A percentile compares a stretch with the other conserved stretches of the same genome.
Conservation (phyloP, 2,329 filamentous ascomycete species). For the Nemania abortiva region DNA sequence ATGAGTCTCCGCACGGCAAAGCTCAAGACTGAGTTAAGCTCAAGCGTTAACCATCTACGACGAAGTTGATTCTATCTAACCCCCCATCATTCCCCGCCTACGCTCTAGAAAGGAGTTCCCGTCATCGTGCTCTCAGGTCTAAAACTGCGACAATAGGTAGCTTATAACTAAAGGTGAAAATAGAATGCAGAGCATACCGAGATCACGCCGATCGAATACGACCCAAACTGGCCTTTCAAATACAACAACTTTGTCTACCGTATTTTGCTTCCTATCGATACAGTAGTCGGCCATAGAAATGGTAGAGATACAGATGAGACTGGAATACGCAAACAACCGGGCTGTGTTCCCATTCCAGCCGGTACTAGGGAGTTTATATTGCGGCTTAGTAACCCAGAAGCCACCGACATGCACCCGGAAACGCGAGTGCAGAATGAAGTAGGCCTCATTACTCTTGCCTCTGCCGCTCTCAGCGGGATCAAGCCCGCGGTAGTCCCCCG, state of each 20-base stretch:
- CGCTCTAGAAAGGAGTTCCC: too few species aligned
- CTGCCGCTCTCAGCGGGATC: not conserved
- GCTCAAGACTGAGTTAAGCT: too few species aligned
- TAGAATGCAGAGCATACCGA: slow-evolving; percentile 17
- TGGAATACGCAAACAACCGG: slow-evolving; percentile 3
- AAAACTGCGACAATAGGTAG: too few species aligned
- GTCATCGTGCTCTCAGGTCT: too few species aligned
- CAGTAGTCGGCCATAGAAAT: not conserved
- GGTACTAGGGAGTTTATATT: slow-evolving; percentile 20
- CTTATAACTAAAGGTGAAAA: too few species aligned
- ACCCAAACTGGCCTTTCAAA: slow-evolving; percentile 8
- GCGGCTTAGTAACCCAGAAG: slow-evolving; percentile 19
- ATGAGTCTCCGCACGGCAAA: too few species aligned
- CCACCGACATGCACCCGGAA: slow-evolving; percentile 14
- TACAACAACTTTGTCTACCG: slow-evolving; percentile 25
- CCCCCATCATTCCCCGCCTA: too few species aligned
- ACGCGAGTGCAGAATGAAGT: slow-evolving; percentile 25
- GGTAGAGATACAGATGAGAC: not conserved
- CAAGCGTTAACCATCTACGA: too few species aligned
- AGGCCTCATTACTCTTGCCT: slow-evolving; percentile 12
- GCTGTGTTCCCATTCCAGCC: slow-evolving; percentile 20
- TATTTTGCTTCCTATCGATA: slow-evolving; percentile 8
- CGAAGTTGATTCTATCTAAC: too few species aligned
- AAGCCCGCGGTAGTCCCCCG: slow-evolving; percentile 8
- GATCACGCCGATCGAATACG: slow-evolving; percentile 23